Evolutionary conservation across 306 rosid genomes (phyloP).

Genomic region (Trifolium subterraneum): DNA sequence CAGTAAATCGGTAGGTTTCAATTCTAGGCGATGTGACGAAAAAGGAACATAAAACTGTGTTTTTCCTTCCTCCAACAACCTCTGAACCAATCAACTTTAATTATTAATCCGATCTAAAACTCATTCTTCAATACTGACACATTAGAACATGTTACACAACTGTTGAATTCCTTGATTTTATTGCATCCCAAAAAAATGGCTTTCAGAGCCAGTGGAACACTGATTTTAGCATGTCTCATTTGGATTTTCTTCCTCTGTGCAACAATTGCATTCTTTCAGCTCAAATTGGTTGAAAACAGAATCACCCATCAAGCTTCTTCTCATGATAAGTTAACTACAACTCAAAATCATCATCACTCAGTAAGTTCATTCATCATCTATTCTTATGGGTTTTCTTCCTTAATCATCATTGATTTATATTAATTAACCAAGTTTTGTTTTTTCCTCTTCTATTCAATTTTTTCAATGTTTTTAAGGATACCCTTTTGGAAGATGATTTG

Average conservation of each 20-base stretch:
- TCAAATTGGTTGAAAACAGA: constrained; percentile 44
- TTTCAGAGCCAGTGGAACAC: constrained; percentile 31
- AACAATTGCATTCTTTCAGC: constrained; percentile 53
- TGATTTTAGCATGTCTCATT: constrained; percentile 17
- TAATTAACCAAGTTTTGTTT: constrained; percentile 15
- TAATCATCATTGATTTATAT: background rate
- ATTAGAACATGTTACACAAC: background rate
- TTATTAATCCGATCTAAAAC: constrained; percentile 29
- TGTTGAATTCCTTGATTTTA: background rate
- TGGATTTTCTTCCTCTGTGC: constrained; percentile 56
- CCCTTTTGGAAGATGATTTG: constrained; percentile 43
- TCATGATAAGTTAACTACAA: background rate
- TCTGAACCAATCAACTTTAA: constrained; percentile 17
- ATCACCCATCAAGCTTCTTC: background rate
- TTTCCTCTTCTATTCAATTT: background rate
- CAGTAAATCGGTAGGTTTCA: too few relatives aligned
- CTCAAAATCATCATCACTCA: constrained; percentile 6
- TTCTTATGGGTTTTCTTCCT: background rate
- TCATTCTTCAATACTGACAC: background rate
- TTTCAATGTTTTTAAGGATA: constrained; percentile 36
- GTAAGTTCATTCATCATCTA: constrained; percentile 33
- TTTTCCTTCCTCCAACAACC: too few relatives aligned
- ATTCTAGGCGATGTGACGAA: too few relatives aligned
- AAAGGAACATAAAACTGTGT: too few relatives aligned
- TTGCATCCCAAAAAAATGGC: constrained; percentile 37